These are phyloP conservation scores for Pseudoturritis turrita DNA, from an alignment of 345 rosid genomes.

Conservation along the genomic window DNA sequence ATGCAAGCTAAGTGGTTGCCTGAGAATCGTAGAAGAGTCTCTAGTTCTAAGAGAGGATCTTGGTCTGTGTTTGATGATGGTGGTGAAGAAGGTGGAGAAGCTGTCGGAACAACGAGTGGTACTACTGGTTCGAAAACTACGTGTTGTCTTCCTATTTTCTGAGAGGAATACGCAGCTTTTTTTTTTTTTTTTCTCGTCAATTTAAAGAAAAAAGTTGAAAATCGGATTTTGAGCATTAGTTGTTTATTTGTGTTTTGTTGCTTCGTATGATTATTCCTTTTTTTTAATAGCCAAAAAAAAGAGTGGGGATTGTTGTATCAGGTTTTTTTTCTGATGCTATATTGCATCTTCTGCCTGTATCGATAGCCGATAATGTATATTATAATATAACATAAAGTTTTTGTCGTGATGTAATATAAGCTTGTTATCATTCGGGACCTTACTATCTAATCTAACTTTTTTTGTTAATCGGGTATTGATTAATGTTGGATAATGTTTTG, in stretches of 20 bases:
- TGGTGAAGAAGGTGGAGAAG: not conserved
- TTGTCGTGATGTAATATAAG: not conserved
- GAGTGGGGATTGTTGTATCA: not conserved
- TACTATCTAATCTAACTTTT: not conserved
- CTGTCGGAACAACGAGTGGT: not conserved
- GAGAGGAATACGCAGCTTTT: conserved; percentile 9
- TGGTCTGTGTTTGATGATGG: conserved; percentile 13
- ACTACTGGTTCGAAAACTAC: not conserved
- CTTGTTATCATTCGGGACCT: not conserved
- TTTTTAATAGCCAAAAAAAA: not conserved
- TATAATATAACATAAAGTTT: not conserved
- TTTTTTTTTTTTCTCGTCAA: not conserved
- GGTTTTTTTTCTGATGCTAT: conserved; percentile 16
- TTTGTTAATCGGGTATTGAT: not conserved
- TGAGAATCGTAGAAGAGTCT: conserved; percentile 34
- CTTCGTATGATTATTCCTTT: not conserved
- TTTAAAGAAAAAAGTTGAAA: not conserved
- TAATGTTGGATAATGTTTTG: not conserved
- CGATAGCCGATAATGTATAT: not conserved
- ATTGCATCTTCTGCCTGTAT: conserved; percentile 17
- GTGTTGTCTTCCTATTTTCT: conserved; percentile 39
- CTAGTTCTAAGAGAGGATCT: conserved; percentile 15
- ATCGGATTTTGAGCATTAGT: not conserved
- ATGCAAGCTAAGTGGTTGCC: conserved; percentile 58
- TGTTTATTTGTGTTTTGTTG: not conserved